Percentiles rank a stretch among this genome's conserved stretches.
Evolutionary conservation across 257 asterid genomes (phyloP).

Genomic region (Scutellaria minor): DNA sequence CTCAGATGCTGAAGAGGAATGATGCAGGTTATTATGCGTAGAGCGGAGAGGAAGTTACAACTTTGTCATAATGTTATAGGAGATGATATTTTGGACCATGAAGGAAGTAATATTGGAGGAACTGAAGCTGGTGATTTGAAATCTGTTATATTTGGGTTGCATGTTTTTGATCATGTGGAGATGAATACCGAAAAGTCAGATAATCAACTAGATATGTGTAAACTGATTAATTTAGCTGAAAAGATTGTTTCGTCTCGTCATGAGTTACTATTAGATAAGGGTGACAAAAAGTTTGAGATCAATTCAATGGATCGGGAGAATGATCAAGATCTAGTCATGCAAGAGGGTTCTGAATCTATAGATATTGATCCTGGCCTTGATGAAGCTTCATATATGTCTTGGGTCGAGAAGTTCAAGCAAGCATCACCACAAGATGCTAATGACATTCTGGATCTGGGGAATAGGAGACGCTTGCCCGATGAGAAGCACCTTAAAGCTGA

Average conservation of each 20-base stretch:
- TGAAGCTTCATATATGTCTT: conserved; percentile 77
- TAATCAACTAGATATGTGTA: conserved; percentile 45
- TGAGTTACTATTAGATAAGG: conserved; percentile 44
- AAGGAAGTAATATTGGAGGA: conserved; percentile 56
- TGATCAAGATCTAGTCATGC: conserved; percentile 46
- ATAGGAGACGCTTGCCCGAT: conserved; percentile 53
- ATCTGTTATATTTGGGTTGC: conserved; percentile 80
- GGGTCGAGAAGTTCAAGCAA: conserved; percentile 90
- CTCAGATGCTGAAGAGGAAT: conserved; percentile 37
- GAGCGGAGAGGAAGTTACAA: conserved; percentile 85
- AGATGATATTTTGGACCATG: conserved; percentile 56
- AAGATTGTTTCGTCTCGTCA: conserved; percentile 63
- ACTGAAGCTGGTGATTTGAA: conserved; percentile 76
- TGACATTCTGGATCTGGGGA: conserved; percentile 45
- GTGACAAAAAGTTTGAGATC: conserved; percentile 68
- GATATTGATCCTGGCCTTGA: conserved; percentile 66
- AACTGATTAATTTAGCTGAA: conserved; percentile 62
- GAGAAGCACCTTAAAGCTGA: conserved; percentile 70
- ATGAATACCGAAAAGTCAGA: conserved; percentile 52
- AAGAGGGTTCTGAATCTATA: conserved; percentile 49
- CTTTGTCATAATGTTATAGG: conserved; percentile 88
- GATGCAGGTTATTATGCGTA: conserved; percentile 79
- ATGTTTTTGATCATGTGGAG: conserved; percentile 69
- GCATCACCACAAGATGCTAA: conserved; percentile 47
- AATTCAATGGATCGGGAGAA: conserved; percentile 48